phyloP scores from a whole-genome alignment of 2,329 filamentous ascomycete genomes.

The Macroventuria anomochaeta region DNA sequence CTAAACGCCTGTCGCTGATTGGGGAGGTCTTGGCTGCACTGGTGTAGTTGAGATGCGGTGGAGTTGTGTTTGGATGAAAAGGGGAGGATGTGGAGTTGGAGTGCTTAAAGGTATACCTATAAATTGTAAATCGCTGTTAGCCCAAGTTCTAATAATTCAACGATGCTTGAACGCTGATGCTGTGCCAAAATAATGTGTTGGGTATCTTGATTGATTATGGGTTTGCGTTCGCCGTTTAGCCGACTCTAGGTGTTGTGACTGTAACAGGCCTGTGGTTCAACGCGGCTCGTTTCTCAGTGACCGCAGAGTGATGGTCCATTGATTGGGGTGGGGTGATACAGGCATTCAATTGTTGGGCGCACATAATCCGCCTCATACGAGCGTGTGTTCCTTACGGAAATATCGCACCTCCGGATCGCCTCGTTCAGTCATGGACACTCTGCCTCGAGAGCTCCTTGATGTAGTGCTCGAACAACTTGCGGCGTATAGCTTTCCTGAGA shows the following conservation, averaged over 20 bases:
- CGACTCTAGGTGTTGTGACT: background rate
- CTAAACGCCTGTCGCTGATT: background rate
- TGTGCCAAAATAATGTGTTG: background rate
- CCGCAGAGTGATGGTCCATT: background rate
- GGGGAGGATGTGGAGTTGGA: background rate
- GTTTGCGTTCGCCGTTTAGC: background rate
- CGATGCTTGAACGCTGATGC: background rate
- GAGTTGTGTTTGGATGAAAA: background rate
- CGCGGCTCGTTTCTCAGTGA: background rate
- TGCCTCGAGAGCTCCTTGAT: slow-evolving; percentile 19
- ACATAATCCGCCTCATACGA: background rate
- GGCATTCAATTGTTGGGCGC: background rate
- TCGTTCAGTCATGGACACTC: slow-evolving; percentile 8
- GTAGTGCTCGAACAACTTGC: slow-evolving; percentile 2
- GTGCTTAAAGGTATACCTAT: slow-evolving; percentile 5
- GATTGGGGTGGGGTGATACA: background rate
- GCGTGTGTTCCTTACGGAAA: background rate
- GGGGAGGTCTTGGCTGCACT: slow-evolving; percentile 2
- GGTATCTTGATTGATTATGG: background rate
- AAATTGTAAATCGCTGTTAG: slow-evolving; percentile 12
- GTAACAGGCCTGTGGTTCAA: background rate
- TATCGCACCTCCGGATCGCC: background rate
- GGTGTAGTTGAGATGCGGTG: slow-evolving; percentile 2
- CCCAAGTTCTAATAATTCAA: background rate
- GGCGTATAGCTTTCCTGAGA: slow-evolving; percentile 1